phyloP scores from a whole-genome alignment of 2,329 filamentous ascomycete genomes.

The Graphium sp. region DNA sequence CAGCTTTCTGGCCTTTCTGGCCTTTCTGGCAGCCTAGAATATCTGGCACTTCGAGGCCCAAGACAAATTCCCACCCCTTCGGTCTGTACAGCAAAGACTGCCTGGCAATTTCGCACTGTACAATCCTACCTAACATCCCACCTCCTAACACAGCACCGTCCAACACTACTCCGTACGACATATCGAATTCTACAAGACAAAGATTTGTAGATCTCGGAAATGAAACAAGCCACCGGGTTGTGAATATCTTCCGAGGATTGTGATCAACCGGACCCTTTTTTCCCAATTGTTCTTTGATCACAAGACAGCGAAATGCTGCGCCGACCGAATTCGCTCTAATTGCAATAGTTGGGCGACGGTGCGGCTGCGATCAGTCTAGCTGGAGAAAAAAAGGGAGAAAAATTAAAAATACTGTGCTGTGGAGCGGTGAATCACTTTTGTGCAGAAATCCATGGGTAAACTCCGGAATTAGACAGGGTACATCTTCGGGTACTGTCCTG shows the following conservation, averaged over 20 bases:
- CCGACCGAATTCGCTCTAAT: conserved; percentile 7
- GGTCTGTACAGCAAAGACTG: too few species aligned
- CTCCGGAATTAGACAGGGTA: conserved; percentile 3
- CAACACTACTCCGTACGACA: background rate
- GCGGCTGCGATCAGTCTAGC: conserved; percentile 5
- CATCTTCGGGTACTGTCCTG: background rate
- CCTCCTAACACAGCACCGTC: too few species aligned
- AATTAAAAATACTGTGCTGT: background rate
- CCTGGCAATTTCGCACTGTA: too few species aligned
- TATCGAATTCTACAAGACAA: conserved; percentile 1
- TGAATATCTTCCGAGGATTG: conserved; percentile 22
- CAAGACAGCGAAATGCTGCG: conserved; percentile 13
- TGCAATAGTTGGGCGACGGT: conserved; percentile 1
- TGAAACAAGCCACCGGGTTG: conserved; percentile 33
- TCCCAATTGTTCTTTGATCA: conserved; percentile 25
- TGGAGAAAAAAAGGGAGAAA: conserved; percentile 16
- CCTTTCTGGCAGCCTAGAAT: too few species aligned
- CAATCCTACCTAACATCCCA: too few species aligned
- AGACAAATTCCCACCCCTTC: too few species aligned
- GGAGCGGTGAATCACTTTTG: background rate
- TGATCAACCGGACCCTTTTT: conserved; percentile 38
- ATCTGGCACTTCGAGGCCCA: too few species aligned
- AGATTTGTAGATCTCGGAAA: conserved; percentile 41
- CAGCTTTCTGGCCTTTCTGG: too few species aligned
- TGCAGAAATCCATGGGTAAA: conserved; percentile 3